phyloP scores from a whole-genome alignment of 495 filamentous ascomycete genomes.

The Tuber indicum region DNA sequence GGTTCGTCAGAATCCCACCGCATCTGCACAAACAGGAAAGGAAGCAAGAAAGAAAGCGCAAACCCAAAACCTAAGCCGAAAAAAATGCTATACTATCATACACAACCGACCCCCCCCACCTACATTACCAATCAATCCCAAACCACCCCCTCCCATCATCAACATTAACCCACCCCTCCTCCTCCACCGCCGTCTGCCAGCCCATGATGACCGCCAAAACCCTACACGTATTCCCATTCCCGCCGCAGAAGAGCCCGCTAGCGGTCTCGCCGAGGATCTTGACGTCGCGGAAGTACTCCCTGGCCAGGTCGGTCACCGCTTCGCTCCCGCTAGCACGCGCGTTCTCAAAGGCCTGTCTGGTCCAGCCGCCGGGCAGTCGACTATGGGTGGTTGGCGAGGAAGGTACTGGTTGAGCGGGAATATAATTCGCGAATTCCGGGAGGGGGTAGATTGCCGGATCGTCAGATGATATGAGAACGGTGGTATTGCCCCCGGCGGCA shows the following conservation, averaged over 20 bases:
- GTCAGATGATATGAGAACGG: slow-evolving; percentile 59
- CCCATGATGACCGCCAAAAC: slow-evolving; percentile 72
- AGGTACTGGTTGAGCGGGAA: slow-evolving; percentile 51
- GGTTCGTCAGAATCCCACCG: background rate
- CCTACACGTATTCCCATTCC: slow-evolving; percentile 56
- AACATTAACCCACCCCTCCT: slow-evolving; percentile 62
- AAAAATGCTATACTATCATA: background rate
- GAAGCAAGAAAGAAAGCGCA: background rate
- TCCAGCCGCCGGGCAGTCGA: background rate
- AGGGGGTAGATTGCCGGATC: slow-evolving; percentile 60
- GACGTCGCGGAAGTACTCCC: slow-evolving; percentile 66
- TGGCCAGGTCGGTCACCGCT: slow-evolving; percentile 54
- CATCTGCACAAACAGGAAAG: background rate
- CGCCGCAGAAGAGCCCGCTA: slow-evolving; percentile 23
- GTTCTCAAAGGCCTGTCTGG: background rate
- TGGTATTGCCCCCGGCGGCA: background rate
- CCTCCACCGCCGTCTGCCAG: slow-evolving; percentile 58
- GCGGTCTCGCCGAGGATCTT: slow-evolving; percentile 53
- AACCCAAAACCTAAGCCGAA: background rate
- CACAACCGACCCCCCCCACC: background rate
- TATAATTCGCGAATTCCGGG: slow-evolving; percentile 49
- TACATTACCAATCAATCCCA: slow-evolving; percentile 44
- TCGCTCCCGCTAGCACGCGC: background rate
- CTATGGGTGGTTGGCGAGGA: background rate
- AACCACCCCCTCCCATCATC: slow-evolving; percentile 60